Conservation (phyloP, 441 rosid genomes). For the Breynia disticha region DNA sequence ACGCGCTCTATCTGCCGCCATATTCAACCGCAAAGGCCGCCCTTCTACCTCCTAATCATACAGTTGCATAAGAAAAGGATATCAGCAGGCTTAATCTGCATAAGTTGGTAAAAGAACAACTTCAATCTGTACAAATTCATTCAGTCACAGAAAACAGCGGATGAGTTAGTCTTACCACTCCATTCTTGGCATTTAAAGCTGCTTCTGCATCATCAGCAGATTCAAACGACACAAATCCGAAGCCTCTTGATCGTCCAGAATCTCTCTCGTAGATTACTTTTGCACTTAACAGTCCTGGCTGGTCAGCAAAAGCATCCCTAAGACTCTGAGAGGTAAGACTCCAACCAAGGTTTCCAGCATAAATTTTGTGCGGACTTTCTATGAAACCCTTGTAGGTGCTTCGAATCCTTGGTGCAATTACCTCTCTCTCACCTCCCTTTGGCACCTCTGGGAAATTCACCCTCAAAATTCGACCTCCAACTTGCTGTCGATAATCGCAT, state of each 20-base stretch:
- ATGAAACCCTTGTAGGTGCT: constrained; percentile 38
- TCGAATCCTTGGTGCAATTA: constrained; percentile 46
- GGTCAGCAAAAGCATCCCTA: constrained; percentile 55
- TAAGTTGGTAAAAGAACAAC: constrained; percentile 11
- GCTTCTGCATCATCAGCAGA: constrained; percentile 43
- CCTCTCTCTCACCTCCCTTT: constrained; percentile 73
- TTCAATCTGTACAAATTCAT: background rate
- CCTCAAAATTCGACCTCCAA: constrained; percentile 67
- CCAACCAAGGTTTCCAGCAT: constrained; percentile 92
- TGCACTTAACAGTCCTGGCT: constrained; percentile 68
- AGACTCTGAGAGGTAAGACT: constrained; percentile 58
- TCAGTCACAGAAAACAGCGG: background rate
- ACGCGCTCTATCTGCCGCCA: constrained; percentile 49
- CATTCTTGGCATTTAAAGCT: constrained; percentile 48
- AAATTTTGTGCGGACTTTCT: constrained; percentile 76
- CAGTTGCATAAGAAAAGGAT: constrained; percentile 2
- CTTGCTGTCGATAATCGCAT: constrained; percentile 37
- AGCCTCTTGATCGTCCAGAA: constrained; percentile 75
- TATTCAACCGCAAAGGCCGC: constrained; percentile 64
- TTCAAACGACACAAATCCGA: constrained; percentile 71
- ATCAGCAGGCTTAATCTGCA: background rate
- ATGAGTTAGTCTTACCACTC: constrained; percentile 50
- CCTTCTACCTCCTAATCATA: constrained; percentile 75
- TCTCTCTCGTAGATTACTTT: constrained; percentile 63
- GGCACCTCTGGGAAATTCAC: constrained; percentile 94